Evolutionary conservation across 495 filamentous ascomycete genomes (phyloP), one percentile per base, ranked within the genome.

Genomic region (Aeminium ludgeri): DNA sequence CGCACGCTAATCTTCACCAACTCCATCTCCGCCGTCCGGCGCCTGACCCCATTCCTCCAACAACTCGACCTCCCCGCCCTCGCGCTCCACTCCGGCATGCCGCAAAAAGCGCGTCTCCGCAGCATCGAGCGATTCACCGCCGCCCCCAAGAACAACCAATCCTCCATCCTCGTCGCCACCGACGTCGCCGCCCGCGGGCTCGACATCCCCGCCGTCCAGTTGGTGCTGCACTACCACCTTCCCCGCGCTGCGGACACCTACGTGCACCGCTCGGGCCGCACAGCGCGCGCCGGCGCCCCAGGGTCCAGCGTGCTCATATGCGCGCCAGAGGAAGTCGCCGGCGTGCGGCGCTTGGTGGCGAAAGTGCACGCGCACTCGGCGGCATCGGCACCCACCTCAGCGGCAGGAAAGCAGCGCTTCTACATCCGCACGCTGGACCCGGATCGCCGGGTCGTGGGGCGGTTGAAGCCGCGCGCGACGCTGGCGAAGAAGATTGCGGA

Each of bases 101-200:
- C 76, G 6, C 91, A 96, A 60, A 96, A 96, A 58, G 85, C 89
- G n/a, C 84, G 89, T 20, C 67, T 97, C 15, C 78, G 89, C 33
- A 87, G 84, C 11, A 67, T 97, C 7, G 89, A 97, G 54, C 79
- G 82, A 17, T 96, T 96, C 61, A 61, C 61, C 10, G 61, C 72
- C 12, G 60, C 73, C 17, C n/a, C 13, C 10, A 36, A 20, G 6
- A 38, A 34, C 13, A 23, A n/a, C 10, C 18, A 33, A 2, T 64
- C 71, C 38, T 74, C 79, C 2, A 81, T 95, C 38, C 72, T 97
- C 1, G 70, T 97, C 10, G 87, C 91, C 1, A 96, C 89, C 2
- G 89, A 97, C 55, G 86, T 96, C 32, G 91, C 89, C 1, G 87
- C 91, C n/a, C 76, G 89, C 45, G 89, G 89, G 54, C 74, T 97